Conservation (phyloP, 1,284 basidiomycete genomes). For the Ceratobasidium sp. region DNA sequence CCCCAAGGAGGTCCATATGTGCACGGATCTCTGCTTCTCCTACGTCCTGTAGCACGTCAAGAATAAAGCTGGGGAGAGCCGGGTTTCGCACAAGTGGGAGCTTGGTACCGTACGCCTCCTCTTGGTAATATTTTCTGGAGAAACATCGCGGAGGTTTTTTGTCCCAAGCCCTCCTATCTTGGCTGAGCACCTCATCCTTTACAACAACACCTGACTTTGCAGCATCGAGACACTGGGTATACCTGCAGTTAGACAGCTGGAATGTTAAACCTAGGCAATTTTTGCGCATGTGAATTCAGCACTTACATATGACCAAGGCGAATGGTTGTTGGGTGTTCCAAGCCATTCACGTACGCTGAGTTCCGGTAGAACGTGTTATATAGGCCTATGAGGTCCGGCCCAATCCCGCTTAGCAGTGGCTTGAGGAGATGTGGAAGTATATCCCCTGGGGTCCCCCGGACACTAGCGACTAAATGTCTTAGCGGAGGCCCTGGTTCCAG, state of each 20-base stretch:
- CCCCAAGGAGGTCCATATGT: conserved; percentile 15
- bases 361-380: conserved; percentile 43
- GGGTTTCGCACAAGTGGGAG: not conserved
- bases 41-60: conserved; percentile 42
- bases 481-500: not conserved
- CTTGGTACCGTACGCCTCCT: not conserved
- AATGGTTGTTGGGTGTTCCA: conserved; percentile 9
- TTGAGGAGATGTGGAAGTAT: conserved; percentile 1
- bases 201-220: conserved; percentile 43
- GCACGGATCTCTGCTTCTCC: conserved; percentile 8
- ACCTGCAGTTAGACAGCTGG: conserved; percentile 22
- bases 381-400: conserved; percentile 15
- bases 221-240: conserved; percentile 45
- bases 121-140: too few species aligned
- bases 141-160: conserved; percentile 10
- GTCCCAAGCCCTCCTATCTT: conserved; percentile 17
- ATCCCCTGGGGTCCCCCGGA: not conserved
- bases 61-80: conserved; percentile 38
- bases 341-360: conserved; percentile 36
- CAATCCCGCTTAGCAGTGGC: conserved; percentile 13
- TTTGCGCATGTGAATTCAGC: not conserved
- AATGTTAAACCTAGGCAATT: too few species aligned
- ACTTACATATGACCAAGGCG: conserved; percentile 40
- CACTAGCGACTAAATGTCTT: not conserved
- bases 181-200: conserved; percentile 12